These are phyloP conservation scores for Corylus heterophylla DNA, from an alignment of 306 rosid species.

Conservation along the genomic window DNA sequence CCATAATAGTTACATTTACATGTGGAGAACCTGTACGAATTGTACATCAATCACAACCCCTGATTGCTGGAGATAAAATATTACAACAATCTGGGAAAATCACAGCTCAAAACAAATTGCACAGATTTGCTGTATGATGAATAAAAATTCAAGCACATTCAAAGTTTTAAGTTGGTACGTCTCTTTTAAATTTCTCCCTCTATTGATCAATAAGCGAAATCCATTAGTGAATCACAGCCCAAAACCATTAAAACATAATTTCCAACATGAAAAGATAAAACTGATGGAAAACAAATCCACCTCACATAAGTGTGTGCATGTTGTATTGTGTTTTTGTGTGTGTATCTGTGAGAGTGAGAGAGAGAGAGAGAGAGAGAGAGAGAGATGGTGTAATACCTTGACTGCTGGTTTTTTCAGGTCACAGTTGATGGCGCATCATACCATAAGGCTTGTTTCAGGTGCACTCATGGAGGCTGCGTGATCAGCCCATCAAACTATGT, in stretches of 20 bases:
- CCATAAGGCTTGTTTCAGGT: conserved; percentile 81
- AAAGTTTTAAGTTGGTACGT: too few relatives aligned
- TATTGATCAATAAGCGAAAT: too few relatives aligned
- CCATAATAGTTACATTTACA: not conserved
- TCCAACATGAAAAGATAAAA: not conserved
- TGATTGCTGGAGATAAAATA: not conserved
- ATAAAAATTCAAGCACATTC: not conserved
- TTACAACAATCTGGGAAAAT: not conserved
- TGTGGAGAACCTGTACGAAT: not conserved
- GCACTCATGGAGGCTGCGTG: conserved; percentile 87
- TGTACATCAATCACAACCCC: not conserved
- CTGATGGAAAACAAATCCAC: not conserved
- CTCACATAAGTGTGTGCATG: not conserved
- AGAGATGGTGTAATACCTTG: not conserved
- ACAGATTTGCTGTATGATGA: not conserved
- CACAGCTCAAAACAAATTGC: not conserved
- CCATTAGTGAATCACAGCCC: too few relatives aligned
- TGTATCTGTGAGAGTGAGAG: not conserved
- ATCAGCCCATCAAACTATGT: conserved; percentile 92
- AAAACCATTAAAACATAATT: not conserved
- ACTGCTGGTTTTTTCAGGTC: conserved; percentile 48
- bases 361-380: not conserved
- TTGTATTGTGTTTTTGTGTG: not conserved
- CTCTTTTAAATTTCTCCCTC: too few relatives aligned
- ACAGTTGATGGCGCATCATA: conserved; percentile 79